Percentiles rank a stretch among this genome's conserved stretches.
phyloP scores from a whole-genome alignment of 768 basidiomycete species.

The Peribolospora kevripleyi region DNA sequence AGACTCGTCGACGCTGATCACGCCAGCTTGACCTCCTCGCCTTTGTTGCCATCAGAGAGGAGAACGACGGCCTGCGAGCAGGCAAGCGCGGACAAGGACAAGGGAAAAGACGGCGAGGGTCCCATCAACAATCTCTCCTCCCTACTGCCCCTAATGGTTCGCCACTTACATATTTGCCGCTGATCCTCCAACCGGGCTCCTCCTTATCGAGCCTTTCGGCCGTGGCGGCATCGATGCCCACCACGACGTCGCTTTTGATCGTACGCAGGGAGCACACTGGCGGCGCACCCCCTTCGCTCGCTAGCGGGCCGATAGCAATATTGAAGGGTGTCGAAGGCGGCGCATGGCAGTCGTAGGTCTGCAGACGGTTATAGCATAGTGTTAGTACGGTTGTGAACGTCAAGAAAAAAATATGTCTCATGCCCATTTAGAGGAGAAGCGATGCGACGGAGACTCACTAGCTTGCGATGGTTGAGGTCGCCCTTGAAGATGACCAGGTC shows the following conservation, averaged over 20 bases:
- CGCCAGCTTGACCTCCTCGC: conserved; percentile 61
- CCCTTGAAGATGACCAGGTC: conserved; percentile 87
- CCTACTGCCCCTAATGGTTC: no score
- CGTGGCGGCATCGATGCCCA: conserved; percentile 30
- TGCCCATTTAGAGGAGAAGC: background rate
- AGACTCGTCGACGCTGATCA: conserved; percentile 12
- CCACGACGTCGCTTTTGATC: conserved; percentile 79
- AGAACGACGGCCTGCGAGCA: conserved; percentile 43
- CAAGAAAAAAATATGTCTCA: background rate
- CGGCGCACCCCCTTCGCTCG: conserved; percentile 64
- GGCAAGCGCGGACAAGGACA: no score
- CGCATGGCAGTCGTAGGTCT: conserved; percentile 60
- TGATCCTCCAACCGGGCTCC: conserved; percentile 90
- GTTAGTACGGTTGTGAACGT: background rate
- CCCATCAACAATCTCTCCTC: background rate
- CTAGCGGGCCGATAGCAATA: conserved; percentile 76
- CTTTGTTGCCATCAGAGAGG: conserved; percentile 64
- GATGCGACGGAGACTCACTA: conserved; percentile 14
- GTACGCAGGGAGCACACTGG: conserved; percentile 62
- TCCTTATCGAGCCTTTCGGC: conserved; percentile 59
- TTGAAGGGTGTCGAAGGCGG: conserved; percentile 72
- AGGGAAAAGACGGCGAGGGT: no score
- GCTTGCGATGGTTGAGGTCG: conserved; percentile 64
- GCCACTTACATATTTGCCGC: conserved; percentile 73
- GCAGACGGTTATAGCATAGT: background rate